phyloP scores from a whole-genome alignment of 164 flowering plant genomes.

The Stephania cephalantha region DNA sequence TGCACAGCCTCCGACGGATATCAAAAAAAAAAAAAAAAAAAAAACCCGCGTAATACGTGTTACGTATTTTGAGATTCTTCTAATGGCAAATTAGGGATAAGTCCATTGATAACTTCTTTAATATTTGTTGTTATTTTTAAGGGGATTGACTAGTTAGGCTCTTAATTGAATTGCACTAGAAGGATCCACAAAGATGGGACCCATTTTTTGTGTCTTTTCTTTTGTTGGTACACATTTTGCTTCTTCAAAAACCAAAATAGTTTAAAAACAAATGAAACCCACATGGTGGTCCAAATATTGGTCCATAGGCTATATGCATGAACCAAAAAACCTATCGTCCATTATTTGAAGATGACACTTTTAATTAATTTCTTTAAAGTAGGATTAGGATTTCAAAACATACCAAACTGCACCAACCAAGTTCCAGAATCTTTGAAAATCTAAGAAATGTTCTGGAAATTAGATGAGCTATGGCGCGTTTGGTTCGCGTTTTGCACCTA shows the following conservation, averaged over 20 bases:
- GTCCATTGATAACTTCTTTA: too few species aligned
- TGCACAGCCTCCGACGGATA: too few species aligned
- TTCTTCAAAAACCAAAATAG: background rate
- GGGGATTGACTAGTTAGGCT: background rate
- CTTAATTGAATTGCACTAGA: background rate
- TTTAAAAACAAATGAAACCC: background rate
- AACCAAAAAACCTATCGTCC: background rate
- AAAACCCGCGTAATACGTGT: too few species aligned
- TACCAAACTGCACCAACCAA: background rate
- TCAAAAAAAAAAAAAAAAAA: too few species aligned
- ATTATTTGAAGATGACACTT: background rate
- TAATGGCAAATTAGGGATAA: too few species aligned
- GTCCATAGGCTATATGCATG: background rate
- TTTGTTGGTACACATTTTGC: background rate
- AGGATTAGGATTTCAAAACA: background rate
- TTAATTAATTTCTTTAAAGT: background rate
- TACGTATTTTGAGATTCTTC: too few species aligned
- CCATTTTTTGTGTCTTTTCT: background rate
- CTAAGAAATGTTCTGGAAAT: background rate
- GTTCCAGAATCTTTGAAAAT: background rate
- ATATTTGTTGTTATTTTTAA: too few species aligned
- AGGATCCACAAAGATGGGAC: background rate
- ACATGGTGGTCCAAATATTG: conserved; percentile 1
- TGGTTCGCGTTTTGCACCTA: too few species aligned
- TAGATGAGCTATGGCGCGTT: too few species aligned